A percentile compares a stretch with the other conserved stretches of the same genome.
phyloP scores from a whole-genome alignment of 441 rosid genomes.

The Gossypium laxum region DNA sequence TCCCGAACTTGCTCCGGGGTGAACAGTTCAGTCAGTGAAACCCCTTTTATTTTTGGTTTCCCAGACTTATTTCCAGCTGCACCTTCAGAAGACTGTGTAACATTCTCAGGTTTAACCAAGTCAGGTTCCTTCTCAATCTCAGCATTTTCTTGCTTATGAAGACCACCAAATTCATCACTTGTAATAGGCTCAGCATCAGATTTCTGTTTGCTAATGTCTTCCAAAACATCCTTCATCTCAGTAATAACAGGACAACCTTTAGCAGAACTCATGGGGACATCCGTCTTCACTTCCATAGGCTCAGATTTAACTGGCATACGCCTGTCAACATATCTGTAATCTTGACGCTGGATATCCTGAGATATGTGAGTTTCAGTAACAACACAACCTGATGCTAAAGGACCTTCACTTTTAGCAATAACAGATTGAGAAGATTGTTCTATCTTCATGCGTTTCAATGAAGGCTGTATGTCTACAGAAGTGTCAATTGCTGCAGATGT shows the following conservation, averaged over 20 bases:
- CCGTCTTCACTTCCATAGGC: conserved; percentile 55
- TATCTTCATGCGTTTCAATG: conserved; percentile 77
- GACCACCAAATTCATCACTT: conserved; percentile 28
- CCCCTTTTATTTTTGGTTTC: conserved; percentile 92
- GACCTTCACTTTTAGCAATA: conserved; percentile 39
- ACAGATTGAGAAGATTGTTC: conserved; percentile 55
- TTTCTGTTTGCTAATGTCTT: conserved; percentile 38
- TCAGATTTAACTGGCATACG: conserved; percentile 48
- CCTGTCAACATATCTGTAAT: conserved; percentile 34
- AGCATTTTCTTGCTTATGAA: conserved; percentile 37
- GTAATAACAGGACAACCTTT: conserved; percentile 39
- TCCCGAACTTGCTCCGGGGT: conserved; percentile 94
- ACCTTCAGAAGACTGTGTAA: conserved; percentile 42
- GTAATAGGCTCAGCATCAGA: conserved; percentile 33
- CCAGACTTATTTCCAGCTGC: conserved; percentile 63
- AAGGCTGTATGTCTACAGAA: conserved; percentile 62
- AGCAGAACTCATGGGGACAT: conserved; percentile 40
- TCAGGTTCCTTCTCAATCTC: conserved; percentile 58
- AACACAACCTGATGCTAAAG: conserved; percentile 37
- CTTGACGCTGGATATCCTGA: conserved; percentile 44
- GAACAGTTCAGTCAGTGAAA: conserved; percentile 88
- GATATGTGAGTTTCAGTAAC: conserved; percentile 34
- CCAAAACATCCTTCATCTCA: conserved; percentile 44
- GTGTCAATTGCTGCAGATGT: conserved; percentile 37
- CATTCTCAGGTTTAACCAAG: conserved; percentile 45